Conservation (phyloP, 2,329 filamentous ascomycete genomes). For the Phialophora tarda region DNA sequence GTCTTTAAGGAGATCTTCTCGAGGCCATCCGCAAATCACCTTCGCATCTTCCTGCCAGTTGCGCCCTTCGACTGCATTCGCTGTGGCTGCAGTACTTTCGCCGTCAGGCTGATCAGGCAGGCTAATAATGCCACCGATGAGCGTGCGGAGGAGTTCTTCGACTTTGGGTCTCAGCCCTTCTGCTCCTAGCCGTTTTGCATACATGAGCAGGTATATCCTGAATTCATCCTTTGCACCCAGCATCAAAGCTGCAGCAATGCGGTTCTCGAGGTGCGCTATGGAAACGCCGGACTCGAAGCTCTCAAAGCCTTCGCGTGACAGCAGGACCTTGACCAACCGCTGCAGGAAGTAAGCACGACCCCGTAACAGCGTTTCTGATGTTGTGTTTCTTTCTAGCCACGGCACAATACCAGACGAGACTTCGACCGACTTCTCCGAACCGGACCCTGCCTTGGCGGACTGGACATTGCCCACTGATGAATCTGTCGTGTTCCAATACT, state of each 20-base stretch:
- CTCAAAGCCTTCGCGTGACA: conserved; percentile 90
- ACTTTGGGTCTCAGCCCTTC: conserved; percentile 88
- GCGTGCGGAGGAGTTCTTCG: conserved; percentile 82
- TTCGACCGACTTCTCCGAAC: conserved; percentile 59
- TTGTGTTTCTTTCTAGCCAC: conserved; percentile 90
- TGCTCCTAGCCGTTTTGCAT: conserved; percentile 90
- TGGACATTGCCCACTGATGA: conserved; percentile 80
- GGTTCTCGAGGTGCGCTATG: conserved; percentile 92
- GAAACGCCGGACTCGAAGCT: conserved; percentile 88
- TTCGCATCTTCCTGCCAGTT: conserved; percentile 72
- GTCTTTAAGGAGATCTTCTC: conserved; percentile 83
- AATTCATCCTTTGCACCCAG: conserved; percentile 91
- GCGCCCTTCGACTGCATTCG: conserved; percentile 54
- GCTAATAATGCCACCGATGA: conserved; percentile 73
- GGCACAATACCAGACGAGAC: conserved; percentile 93
- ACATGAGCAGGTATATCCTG: conserved; percentile 94
- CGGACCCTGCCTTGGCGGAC: conserved; percentile 65
- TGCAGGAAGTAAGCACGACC: conserved; percentile 91
- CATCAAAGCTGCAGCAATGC: conserved; percentile 85
- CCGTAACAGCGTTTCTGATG: conserved; percentile 87
- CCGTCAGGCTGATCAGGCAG: conserved; percentile 53
- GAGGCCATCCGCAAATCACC: conserved; percentile 86
- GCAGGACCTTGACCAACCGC: conserved; percentile 83
- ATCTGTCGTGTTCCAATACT: conserved; percentile 99
- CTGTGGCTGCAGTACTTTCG: conserved; percentile 54